phyloP scores from a whole-genome alignment of 2,329 filamentous ascomycete species.

The Cladosporium oxysporum region DNA sequence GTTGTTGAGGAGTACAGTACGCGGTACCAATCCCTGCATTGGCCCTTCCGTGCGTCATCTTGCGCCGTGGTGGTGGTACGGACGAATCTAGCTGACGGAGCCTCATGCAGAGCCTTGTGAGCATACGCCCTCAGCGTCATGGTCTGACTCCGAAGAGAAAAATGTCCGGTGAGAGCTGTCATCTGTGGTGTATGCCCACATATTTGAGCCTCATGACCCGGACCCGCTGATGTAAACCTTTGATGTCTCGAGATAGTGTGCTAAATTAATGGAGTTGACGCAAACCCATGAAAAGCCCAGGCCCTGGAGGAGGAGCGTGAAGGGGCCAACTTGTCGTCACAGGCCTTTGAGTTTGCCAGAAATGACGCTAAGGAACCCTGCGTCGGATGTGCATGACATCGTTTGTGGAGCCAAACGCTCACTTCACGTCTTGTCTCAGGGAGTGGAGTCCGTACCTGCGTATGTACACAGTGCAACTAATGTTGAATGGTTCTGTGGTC shows the following conservation, averaged over 20 bases:
- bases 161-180: background rate
- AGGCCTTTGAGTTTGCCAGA: background rate
- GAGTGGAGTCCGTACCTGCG: background rate
- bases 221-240: background rate
- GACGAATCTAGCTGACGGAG: constrained; percentile 3
- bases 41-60: constrained; percentile 8
- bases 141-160: background rate
- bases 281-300: background rate
- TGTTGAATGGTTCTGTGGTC: background rate
- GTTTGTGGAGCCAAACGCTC: constrained; percentile 11
- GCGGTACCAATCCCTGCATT: constrained; percentile 1
- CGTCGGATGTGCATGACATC: constrained; percentile 9
- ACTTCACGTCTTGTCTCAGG: constrained; percentile 4
- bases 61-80: constrained; percentile 10
- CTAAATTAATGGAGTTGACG: background rate
- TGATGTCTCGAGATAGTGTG: background rate
- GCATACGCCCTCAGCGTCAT: background rate
- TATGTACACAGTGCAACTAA: background rate
- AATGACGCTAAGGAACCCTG: background rate
- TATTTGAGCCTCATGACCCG: background rate
- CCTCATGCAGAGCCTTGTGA: background rate
- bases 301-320: background rate
- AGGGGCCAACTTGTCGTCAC: constrained; percentile 7
- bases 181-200: background rate
- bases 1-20: background rate